Evolutionary conservation across 2,329 filamentous ascomycete genomes (phyloP), one percentile per base, ranked within the genome.

Genomic region (Macrophomina phaseolina): DNA sequence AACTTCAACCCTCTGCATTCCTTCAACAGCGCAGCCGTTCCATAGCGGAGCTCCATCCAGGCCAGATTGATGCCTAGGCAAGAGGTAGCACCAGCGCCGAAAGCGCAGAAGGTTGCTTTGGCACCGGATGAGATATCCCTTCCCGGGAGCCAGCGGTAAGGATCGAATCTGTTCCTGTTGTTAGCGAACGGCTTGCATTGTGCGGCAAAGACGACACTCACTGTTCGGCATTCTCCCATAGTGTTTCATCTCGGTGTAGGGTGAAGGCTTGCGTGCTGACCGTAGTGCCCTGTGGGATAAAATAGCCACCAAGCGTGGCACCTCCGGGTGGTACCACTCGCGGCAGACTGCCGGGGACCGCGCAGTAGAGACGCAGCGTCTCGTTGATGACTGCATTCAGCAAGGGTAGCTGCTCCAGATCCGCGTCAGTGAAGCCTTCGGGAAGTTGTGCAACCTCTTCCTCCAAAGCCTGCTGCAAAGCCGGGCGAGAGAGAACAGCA

Each of bases 51-150:
- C 70, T 89, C 86, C 75, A 86, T 86, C 28, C 79, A 77, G 0
- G 90, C 90, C 69, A 92, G 86, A 70, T 92, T 89, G 5, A 88
- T 86, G 0, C 90, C 90, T 5, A 92, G 81, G 70, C 90, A 92
- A 77, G 90, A 89, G 30, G 89, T 81, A 0, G 89, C 87, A 0
- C 90, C 90, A 18, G 86, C 89, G 1, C 89, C 87, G 74, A 92
- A 92, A 0, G 89, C 88, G 81, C 88, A 87, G 69, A 89, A 91
- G 16, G 86, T 85, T 2, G 84, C 81, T 61, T 85, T 83, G 0
- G 76, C 76, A 1, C 71, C 73, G 0, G 73, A 67, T 0, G 73
- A 72, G 1, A 68, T 68, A 7, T 74, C 73, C 52, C 65, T 49
- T 38, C 38, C 38, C 2, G 71, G 65, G 51, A 75, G 69, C 75